Evolutionary conservation across 1,284 basidiomycete genomes (phyloP).

Genomic region (Apiotrichum veenhuisii): DNA sequence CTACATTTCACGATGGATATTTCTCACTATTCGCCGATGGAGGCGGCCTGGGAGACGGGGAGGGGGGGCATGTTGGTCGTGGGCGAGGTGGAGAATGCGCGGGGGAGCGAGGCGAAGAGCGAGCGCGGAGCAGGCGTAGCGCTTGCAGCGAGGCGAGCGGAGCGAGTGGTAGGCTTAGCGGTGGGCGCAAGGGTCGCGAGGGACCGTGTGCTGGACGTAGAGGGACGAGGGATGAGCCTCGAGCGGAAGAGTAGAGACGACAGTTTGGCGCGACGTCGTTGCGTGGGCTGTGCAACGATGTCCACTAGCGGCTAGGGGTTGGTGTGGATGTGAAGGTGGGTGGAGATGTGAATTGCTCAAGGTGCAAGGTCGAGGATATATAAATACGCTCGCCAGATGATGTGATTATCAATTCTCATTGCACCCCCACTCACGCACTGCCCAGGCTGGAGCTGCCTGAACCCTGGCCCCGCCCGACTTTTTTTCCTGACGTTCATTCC

Average conservation of each 20-base stretch:
- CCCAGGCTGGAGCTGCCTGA: too few relatives aligned
- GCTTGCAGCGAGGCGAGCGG: not conserved
- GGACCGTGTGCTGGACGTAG: not conserved
- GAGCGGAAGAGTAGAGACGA: conserved; percentile 1
- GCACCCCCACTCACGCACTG: too few relatives aligned
- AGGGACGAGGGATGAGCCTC: not conserved
- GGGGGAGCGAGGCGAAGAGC: not conserved
- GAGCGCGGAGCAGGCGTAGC: not conserved
- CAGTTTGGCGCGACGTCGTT: not conserved
- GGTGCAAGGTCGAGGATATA: too few relatives aligned
- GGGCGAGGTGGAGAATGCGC: conserved; percentile 23
- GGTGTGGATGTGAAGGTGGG: not conserved
- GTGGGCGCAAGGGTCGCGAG: not conserved
- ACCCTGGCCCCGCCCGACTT: too few relatives aligned
- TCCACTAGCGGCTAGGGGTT: too few relatives aligned
- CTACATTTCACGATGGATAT: not conserved
- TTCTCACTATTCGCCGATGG: conserved; percentile 43
- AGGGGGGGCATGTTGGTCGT: conserved; percentile 47
- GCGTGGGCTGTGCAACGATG: too few relatives aligned
- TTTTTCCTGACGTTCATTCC: too few relatives aligned
- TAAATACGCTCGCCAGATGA: too few relatives aligned
- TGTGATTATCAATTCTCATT: too few relatives aligned
- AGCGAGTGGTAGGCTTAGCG: not conserved
- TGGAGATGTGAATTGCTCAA: too few relatives aligned
- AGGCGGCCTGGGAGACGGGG: conserved; percentile 33